Base-by-base conservation (phyloP, 2,329 filamentous ascomycete genomes). In the Lachnellula arida region DNA sequence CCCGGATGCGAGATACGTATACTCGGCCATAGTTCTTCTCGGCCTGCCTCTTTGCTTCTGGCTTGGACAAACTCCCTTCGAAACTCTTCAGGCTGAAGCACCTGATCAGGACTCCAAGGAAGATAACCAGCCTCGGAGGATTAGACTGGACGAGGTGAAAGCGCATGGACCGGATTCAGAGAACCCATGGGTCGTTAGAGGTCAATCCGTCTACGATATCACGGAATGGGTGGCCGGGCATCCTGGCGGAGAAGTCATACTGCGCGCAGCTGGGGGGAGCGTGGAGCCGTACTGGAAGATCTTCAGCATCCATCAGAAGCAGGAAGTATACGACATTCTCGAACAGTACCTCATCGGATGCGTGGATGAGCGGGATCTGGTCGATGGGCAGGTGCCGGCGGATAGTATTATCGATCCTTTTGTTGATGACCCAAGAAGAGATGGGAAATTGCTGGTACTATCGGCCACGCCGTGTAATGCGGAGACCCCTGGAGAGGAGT, bases 251-350 rank as follows among this genome's bases (percentile, higher is more conserved):
- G 81, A 86, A 51, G 82, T 88, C 14, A 88, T 88, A 56, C 73
- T 88, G 8, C 78, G 81, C 32, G 85, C 85, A 1, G 84, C 82
- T 1, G 85, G 85, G 3, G 79, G 81, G 39, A 80, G 78, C 53
- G 80, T 88, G 49, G 85, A 88, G 51, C 79, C 81, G 0, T 88
- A 87, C 70, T 88, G 85, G 85, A 75, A 86, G 57, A 86, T 88
- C 52, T 88, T 88, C 67, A 76, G 78, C 47, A 87, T 88, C 56
- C 85, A 88, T 73, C 84, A 87, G 67, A 77, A 79, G 17, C 75
- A 81, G 43, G 81, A 88, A 57, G 83, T 88, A 5, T 78, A 79
- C 57, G 81, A 86, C 50, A 85, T 88, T 42, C 74, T 88, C 0
- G 76, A 81, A n/a, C 78, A 83, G 61, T 88, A 84, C 65, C 73